Percentiles rank a stretch among this genome's conserved stretches.
Conservation (phyloP, 208 protist species). For the Trypanosoma grayi region DNA sequence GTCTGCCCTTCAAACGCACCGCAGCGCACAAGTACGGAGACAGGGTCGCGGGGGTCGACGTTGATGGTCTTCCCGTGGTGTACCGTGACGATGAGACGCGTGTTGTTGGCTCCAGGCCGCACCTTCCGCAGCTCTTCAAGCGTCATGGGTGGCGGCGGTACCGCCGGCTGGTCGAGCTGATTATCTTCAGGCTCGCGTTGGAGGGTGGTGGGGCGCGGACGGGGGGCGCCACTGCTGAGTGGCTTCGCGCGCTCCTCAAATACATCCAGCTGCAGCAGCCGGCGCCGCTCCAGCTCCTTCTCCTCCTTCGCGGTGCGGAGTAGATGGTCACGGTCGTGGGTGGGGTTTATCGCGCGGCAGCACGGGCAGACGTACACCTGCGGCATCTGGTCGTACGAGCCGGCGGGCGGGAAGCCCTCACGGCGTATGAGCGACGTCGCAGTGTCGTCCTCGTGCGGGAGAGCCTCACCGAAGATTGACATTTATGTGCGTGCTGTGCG, state of each 20-base stretch:
- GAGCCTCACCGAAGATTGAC: slow-evolving; percentile 81
- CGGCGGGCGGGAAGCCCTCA: slow-evolving; percentile 70
- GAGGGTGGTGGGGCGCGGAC: slow-evolving; percentile 36
- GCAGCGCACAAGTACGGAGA: slow-evolving; percentile 83
- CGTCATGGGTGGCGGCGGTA: slow-evolving; percentile 70
- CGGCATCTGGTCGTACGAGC: slow-evolving; percentile 82
- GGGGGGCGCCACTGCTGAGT: slow-evolving; percentile 30
- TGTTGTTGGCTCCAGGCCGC: slow-evolving; percentile 33
- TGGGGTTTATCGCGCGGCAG: slow-evolving; percentile 70
- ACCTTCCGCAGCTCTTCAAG: slow-evolving; percentile 54
- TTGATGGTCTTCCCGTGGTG: slow-evolving; percentile 80
- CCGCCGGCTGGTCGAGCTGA: slow-evolving; percentile 25
- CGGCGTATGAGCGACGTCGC: slow-evolving; percentile 84
- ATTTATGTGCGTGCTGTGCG: too few relatives aligned
- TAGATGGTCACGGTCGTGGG: slow-evolving; percentile 59
- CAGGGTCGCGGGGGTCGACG: slow-evolving; percentile 43
- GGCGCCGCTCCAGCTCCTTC: slow-evolving; percentile 65
- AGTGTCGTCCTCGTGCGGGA: slow-evolving; percentile 89
- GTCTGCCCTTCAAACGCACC: slow-evolving; percentile 89
- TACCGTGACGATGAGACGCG: slow-evolving; percentile 83
- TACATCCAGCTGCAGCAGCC: slow-evolving; percentile 83
- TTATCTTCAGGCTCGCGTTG: slow-evolving; percentile 45
- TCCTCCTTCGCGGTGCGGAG: slow-evolving; percentile 49
- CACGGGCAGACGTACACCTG: slow-evolving; percentile 80
- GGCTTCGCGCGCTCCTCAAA: slow-evolving; percentile 85